Percentiles rank a stretch among this genome's conserved stretches.
Conservation (phyloP, 1,284 basidiomycete species). For the Cystobasidium pallidum region DNA sequence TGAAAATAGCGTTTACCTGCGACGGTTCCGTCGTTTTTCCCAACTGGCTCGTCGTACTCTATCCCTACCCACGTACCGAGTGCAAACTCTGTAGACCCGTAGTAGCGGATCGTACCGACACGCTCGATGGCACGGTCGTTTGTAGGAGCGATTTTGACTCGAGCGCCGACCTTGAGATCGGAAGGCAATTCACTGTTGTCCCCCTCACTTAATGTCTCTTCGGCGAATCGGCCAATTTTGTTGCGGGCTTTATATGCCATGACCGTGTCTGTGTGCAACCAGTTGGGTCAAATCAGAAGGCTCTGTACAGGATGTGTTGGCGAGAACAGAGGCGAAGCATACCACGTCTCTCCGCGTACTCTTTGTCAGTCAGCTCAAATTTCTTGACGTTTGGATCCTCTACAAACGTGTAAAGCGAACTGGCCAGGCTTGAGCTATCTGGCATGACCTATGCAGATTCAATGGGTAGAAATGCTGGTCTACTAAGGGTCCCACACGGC, state of each 20-base stretch:
- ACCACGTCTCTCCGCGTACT: conserved; percentile 81
- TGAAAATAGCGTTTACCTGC: conserved; percentile 83
- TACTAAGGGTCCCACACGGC: too few relatives aligned
- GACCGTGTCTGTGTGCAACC: conserved; percentile 87
- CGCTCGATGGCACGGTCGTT: conserved; percentile 60
- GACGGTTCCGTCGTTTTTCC: conserved; percentile 94
- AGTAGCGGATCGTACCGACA: conserved; percentile 80
- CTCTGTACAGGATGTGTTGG: too few relatives aligned
- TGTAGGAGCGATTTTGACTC: conserved; percentile 60
- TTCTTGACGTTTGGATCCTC: conserved; percentile 88
- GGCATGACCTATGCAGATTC: conserved; percentile 46
- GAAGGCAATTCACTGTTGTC: conserved; percentile 52
- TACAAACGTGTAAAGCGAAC: conserved; percentile 75
- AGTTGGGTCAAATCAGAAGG: too few relatives aligned
- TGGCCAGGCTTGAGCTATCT: conserved; percentile 53
- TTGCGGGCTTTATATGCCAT: conserved; percentile 85
- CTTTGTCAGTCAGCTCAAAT: conserved; percentile 82
- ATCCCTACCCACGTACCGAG: conserved; percentile 82
- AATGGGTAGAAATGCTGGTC: too few relatives aligned
- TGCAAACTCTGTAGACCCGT: conserved; percentile 79
- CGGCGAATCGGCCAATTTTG: conserved; percentile 90
- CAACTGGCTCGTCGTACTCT: conserved; percentile 93
- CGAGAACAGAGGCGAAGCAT: not conserved
- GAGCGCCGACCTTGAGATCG: conserved; percentile 66
- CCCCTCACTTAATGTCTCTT: conserved; percentile 43